A percentile compares a stretch with the other conserved stretches of the same genome.
These are phyloP conservation scores for Stylosanthes scabra DNA, from an alignment of 331 rosid species.

Conservation along the genomic window DNA sequence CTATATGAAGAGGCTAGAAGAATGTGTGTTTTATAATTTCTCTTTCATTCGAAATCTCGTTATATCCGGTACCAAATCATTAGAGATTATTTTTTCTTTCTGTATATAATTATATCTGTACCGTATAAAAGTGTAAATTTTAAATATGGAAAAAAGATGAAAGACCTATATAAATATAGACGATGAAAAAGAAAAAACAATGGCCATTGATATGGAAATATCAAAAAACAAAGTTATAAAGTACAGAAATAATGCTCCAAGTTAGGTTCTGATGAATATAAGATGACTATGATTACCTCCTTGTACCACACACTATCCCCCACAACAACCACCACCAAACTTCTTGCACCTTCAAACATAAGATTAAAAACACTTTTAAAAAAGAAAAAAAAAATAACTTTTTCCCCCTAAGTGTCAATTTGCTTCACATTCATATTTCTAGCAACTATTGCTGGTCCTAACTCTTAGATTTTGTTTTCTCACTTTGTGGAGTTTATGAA, in stretches of 20 bases:
- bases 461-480: slow-evolving; percentile 22
- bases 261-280: slow-evolving; percentile 40
- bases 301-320: slow-evolving; percentile 49
- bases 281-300: slow-evolving; percentile 46
- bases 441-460: slow-evolving; percentile 42
- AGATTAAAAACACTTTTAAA: slow-evolving; percentile 42
- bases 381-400: slow-evolving; percentile 32
- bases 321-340: slow-evolving; percentile 50
- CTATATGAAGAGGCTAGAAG: too few species aligned
- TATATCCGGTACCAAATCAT: too few species aligned
- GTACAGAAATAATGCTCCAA: slow-evolving; percentile 23
- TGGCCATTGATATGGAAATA: not conserved
- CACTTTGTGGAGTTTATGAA: slow-evolving; percentile 44
- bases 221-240: slow-evolving; percentile 3
- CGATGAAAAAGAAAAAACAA: not conserved
- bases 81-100: too few species aligned
- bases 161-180: too few species aligned
- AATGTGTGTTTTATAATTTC: too few species aligned
- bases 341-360: slow-evolving; percentile 55
- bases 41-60: too few species aligned
- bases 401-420: slow-evolving; percentile 53
- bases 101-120: too few species aligned
- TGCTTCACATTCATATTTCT: slow-evolving; percentile 54
- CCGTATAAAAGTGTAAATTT: too few species aligned
- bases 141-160: too few species aligned